Percentiles rank a stretch among this genome's conserved stretches.
phyloP scores from a whole-genome alignment of 306 rosid genomes.

The Inga laurina region DNA sequence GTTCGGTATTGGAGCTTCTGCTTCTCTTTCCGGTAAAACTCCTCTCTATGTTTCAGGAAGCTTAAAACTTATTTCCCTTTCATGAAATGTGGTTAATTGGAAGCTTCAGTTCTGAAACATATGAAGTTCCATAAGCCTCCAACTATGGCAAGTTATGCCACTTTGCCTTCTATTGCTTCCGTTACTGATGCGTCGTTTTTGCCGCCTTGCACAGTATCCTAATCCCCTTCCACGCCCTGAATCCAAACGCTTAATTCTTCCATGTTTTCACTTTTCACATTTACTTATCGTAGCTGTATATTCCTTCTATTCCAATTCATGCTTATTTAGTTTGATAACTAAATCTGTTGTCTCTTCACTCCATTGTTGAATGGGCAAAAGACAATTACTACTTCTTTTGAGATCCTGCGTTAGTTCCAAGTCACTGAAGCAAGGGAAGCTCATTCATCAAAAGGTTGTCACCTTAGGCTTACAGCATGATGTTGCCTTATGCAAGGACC shows the following conservation, averaged over 20 bases:
- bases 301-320: not conserved
- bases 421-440: slow-evolving; percentile 56
- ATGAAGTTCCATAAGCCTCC: not conserved
- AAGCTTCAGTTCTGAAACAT: not conserved
- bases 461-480: slow-evolving; percentile 60
- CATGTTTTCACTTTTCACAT: not conserved
- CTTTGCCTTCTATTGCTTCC: too few species aligned
- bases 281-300: not conserved
- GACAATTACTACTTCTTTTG: slow-evolving; percentile 52
- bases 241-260: not conserved
- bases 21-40: not conserved
- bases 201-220: too few species aligned
- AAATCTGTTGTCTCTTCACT: not conserved
- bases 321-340: slow-evolving; percentile 23
- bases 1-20: not conserved
- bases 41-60: not conserved
- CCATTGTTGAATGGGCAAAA: slow-evolving; percentile 48
- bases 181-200: too few species aligned
- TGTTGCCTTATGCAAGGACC: slow-evolving; percentile 47
- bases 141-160: not conserved
- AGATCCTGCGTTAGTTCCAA: slow-evolving; percentile 51
- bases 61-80: not conserved
- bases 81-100: not conserved
- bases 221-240: not conserved
- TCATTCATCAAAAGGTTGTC: slow-evolving; percentile 64